Percentiles rank a stretch among this genome's conserved stretches.
Evolutionary conservation across 257 asterid genomes (phyloP).

Genomic region (Coffea eugenioides): DNA sequence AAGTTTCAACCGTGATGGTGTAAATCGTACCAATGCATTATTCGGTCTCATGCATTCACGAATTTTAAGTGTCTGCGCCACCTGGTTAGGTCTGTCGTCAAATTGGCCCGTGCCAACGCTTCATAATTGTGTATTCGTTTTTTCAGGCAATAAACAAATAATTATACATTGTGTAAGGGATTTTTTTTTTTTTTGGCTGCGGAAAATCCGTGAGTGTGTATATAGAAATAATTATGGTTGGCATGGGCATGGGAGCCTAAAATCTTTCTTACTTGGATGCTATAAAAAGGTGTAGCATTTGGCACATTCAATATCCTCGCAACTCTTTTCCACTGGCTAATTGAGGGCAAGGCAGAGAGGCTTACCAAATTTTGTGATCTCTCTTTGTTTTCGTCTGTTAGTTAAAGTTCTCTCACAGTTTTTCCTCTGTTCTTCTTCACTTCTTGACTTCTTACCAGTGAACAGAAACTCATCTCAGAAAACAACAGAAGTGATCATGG

Average conservation of each 20-base stretch:
- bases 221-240: not conserved
- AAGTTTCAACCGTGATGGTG: too few species aligned
- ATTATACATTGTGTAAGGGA: too few species aligned
- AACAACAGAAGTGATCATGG: constrained; percentile 28
- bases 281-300: constrained; percentile 16
- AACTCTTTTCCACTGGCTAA: not conserved
- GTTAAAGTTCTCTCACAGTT: not conserved
- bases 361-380: not conserved
- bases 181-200: too few species aligned
- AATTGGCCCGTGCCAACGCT: constrained; percentile 9
- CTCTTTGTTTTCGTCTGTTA: not conserved
- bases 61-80: not conserved
- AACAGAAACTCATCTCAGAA: too few species aligned
- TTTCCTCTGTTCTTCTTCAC: not conserved
- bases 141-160: too few species aligned
- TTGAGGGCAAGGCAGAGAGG: too few species aligned
- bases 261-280: constrained; percentile 7
- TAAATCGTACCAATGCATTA: not conserved
- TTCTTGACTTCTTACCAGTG: not conserved
- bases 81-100: not conserved
- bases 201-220: too few species aligned
- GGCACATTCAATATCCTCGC: constrained; percentile 13
- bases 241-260: not conserved
- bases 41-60: not conserved
- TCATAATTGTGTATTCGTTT: not conserved